These are phyloP conservation scores for Yamadazyma phyllophila DNA, from an alignment of 805 yeast genomes.

Conservation along the genomic window DNA sequence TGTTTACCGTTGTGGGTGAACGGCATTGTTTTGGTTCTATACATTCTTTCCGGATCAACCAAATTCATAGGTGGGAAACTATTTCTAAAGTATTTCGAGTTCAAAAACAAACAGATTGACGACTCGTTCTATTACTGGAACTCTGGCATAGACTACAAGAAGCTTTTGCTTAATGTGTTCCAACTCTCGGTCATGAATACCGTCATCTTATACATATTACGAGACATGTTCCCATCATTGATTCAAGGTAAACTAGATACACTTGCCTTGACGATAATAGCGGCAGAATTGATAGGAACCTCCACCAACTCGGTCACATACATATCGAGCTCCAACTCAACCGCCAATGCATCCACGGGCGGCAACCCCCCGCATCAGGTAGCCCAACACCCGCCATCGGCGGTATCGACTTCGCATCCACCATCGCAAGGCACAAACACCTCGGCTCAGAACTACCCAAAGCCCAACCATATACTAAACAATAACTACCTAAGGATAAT, in stretches of 20 bases:
- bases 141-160: slow-evolving; percentile 11
- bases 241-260: slow-evolving; percentile 17
- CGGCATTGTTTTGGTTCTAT: slow-evolving; percentile 18
- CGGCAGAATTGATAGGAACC: slow-evolving; percentile 28
- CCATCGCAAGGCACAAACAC: neutral
- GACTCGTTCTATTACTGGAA: slow-evolving; percentile 13
- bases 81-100: slow-evolving; percentile 17
- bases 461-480: neutral
- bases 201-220: slow-evolving; percentile 22
- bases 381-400: neutral
- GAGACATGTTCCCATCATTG: slow-evolving; percentile 14
- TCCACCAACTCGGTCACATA: neutral
- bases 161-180: slow-evolving; percentile 18
- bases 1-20: slow-evolving; percentile 21
- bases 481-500: slow-evolving; percentile 10
- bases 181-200: slow-evolving; percentile 25
- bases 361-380: neutral
- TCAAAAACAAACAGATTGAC: slow-evolving; percentile 13
- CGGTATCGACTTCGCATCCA: neutral
- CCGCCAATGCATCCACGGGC: neutral
- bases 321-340: neutral
- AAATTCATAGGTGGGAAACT: slow-evolving; percentile 27
- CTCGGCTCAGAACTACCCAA: neutral
- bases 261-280: slow-evolving; percentile 30
- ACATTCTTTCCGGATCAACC: slow-evolving; percentile 28